Evolutionary conservation across 768 basidiomycete species (phyloP), one percentile per base, ranked within the genome.

Genomic region (Kwoniella mangroviensis): DNA sequence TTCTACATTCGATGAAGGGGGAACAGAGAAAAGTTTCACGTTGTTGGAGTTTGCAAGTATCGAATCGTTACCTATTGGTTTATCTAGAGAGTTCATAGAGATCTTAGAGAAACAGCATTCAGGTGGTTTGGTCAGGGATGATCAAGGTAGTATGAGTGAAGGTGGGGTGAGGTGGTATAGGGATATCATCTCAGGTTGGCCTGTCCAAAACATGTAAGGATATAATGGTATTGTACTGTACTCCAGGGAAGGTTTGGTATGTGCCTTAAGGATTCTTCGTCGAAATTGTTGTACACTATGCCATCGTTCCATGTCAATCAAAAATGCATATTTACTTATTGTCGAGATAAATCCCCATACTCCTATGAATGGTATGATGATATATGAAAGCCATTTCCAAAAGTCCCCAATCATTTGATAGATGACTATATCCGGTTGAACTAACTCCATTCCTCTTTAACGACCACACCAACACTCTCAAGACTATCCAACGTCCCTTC

Each of bases 71-170:
- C 88, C 91, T 2, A 87, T 93, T 17, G 89, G 89, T 12, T 85
- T 98, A 65, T 87, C 89, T 6, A 85, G 85, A 65, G 93, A 96
- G 80, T 89, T 98, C 89, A 84, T 97, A 28, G 85, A 86, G 54
- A 88, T 87, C 65, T 88, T 91, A 2, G 94, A 96, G 85, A 53
- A 64, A 42, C 82, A 81, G 19, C 90, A 24, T 6, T 13, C 40
- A 53, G 34, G 21, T 0, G 86, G 86, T 65, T 84, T 96, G 13
- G 90, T 90, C 73, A 86, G 93, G 76, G 95, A 97, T 81, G 92
- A 93, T 68, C 87, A 85, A 65, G 83, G 77, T 15, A 72, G 66
- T 12, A 76, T 77, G 51, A 83, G 81, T 22, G 79, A 87, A n/a
- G 85, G 84, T 24, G 79, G 79, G 0, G 87, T 86, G 49, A 86